These are phyloP conservation scores for Candida khao-thaluensis DNA, from an alignment of 805 yeast species.

Conservation along the genomic window DNA sequence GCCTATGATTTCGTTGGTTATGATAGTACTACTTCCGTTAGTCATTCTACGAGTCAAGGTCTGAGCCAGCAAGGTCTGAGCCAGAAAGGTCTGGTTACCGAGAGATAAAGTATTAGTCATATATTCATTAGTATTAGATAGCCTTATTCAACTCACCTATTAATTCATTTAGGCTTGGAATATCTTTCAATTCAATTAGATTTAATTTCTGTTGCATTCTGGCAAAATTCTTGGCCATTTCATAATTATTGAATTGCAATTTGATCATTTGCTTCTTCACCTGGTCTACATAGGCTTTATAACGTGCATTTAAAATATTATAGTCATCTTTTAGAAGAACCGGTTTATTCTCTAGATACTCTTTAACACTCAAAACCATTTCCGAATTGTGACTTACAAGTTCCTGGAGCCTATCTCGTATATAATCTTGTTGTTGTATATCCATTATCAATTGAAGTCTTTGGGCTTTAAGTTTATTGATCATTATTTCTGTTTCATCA, in stretches of 20 bases:
- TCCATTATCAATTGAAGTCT: conserved; percentile 34
- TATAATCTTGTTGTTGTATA: conserved; percentile 39
- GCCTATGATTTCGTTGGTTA: conserved; percentile 34
- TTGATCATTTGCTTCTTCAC: conserved; percentile 6
- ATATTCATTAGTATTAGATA: neutral
- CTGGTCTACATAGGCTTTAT: conserved; percentile 9
- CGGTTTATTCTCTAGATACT: conserved; percentile 26
- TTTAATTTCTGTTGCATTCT: conserved; percentile 8
- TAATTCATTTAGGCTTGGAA: conserved; percentile 6
- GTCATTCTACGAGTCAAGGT: neutral
- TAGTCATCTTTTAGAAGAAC: conserved; percentile 14
- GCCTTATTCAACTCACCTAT: neutral
- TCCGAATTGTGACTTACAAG: conserved; percentile 34
- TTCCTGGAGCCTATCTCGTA: conserved; percentile 30
- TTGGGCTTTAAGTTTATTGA: conserved; percentile 23
- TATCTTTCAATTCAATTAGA: conserved; percentile 4
- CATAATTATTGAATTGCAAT: conserved; percentile 11
- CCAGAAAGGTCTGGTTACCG: too few relatives aligned
- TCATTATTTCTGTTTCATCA: conserved; percentile 1
- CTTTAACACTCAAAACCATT: conserved; percentile 32
- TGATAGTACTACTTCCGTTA: conserved; percentile 7
- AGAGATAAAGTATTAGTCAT: neutral
- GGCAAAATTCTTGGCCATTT: conserved; percentile 10
- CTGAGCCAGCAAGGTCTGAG: too few relatives aligned
- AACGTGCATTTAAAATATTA: conserved; percentile 7